These are phyloP conservation scores for Boletus tomentosulus DNA, from an alignment of 768 basidiomycete genomes.

Conservation along the genomic window DNA sequence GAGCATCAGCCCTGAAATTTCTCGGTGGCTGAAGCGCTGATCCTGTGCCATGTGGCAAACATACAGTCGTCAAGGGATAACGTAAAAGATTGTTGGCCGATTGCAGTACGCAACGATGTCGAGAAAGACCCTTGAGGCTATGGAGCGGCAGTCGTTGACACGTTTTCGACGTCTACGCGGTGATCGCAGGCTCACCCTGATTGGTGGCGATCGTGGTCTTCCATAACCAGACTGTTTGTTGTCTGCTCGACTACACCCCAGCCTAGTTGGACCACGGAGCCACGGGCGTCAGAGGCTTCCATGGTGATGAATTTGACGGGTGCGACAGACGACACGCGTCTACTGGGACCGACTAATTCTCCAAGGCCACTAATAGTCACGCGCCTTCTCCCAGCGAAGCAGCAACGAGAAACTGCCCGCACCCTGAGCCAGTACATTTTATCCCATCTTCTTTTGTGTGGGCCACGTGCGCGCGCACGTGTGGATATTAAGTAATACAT, in stretches of 20 bases:
- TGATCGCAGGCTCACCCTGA: conserved; percentile 16
- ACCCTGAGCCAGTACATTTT: neutral
- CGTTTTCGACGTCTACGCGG: conserved; percentile 28
- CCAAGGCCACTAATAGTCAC: neutral
- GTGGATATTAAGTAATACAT: neutral
- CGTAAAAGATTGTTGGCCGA: conserved; percentile 2
- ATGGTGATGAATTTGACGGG: conserved; percentile 22
- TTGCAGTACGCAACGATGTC: conserved; percentile 1
- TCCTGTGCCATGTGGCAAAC: conserved; percentile 4
- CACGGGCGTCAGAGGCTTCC: conserved; percentile 15
- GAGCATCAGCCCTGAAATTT: neutral
- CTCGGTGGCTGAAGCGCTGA: neutral
- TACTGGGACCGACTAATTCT: neutral
- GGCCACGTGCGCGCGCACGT: conserved; percentile 7
- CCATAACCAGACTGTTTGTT: neutral
- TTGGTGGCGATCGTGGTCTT: conserved; percentile 16
- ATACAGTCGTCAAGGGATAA: neutral
- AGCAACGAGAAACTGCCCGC: neutral
- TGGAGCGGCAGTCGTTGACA: conserved; percentile 12
- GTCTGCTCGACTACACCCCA: neutral
- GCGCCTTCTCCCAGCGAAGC: neutral
- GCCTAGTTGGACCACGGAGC: conserved; percentile 10
- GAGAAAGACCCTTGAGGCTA: conserved; percentile 16
- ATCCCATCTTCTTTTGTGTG: neutral
- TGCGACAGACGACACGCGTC: conserved; percentile 4